Base-by-base conservation (phyloP, 2,329 filamentous ascomycete genomes). In the Metarhizium robertsii region DNA sequence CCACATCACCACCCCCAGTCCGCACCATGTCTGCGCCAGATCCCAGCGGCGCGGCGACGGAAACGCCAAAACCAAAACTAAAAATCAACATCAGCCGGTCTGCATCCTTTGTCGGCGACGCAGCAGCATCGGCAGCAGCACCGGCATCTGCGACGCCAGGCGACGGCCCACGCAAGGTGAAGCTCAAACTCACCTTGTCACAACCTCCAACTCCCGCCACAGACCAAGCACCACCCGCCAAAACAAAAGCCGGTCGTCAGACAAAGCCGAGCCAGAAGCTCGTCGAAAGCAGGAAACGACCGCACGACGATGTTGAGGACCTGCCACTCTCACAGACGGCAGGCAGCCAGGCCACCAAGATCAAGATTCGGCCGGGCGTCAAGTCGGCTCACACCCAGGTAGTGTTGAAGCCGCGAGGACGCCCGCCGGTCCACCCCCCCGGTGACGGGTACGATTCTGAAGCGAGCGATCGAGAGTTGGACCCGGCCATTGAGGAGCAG, bases 381-480 rank as follows among this genome's bases (percentile, higher is more conserved):
- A 69, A 77, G 54, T 60, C 63, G 51, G 67, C 61, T 54, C 67
- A 58, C 55, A 72, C 70, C 47, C 69, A 73, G 51, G 58, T 75
- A 20, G 70, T 74, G 49, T 67, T 89, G 56, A 86, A 84, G 64
- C 76, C 83, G 51, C 83, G 85, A 62, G 86, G 86, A n/a, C 80
- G 84, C 59, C 78, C 82, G 1, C 86, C 88, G 6, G 75, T 80
- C 36, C 81, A 89, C 60, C 84, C 85, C 5, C 81, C 83, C 1
- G 94, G 94, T 53, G 90, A 95, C 55, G 94, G 92, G 7, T 99
- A 97, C 71, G 94, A 99, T 68, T 96, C 92, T 3, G 94, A 97
- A 70, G 90, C 92, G 13, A 94, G 91, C 55, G 94, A 97, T 66
- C 84, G 86, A 14, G 94, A 99, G 69, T 72, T 76, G 10, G 94